A percentile compares a stretch with the other conserved stretches of the same genome.
Conservation (phyloP, 2,329 filamentous ascomycete species). For the Beauveria medogensis region DNA sequence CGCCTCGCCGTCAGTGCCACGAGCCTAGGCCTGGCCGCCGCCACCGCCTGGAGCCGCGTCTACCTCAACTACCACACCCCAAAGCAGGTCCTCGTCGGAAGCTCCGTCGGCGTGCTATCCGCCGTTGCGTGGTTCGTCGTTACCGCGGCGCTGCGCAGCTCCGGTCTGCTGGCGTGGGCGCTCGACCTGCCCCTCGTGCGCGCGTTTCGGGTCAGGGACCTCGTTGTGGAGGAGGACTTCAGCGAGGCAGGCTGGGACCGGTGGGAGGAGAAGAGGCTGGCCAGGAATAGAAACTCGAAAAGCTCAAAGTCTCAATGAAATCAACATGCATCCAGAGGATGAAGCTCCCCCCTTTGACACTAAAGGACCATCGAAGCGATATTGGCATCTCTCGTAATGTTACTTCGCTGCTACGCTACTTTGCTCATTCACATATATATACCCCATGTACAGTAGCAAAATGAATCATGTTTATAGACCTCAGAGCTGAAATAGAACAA, state of each 20-base stretch:
- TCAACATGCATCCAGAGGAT: background rate
- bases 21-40: slow-evolving; percentile 52
- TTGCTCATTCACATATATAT: background rate
- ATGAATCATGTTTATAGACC: background rate
- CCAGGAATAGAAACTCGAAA: slow-evolving; percentile 24
- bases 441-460: slow-evolving; percentile 1
- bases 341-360: background rate
- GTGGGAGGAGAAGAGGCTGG: slow-evolving; percentile 57
- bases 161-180: slow-evolving; percentile 64
- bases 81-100: slow-evolving; percentile 78
- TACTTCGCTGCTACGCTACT: background rate
- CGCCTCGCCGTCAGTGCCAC: slow-evolving; percentile 42
- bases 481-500: background rate
- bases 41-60: slow-evolving; percentile 73
- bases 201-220: slow-evolving; percentile 67
- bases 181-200: slow-evolving; percentile 58
- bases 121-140: slow-evolving; percentile 72
- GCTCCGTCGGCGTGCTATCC: slow-evolving; percentile 58
- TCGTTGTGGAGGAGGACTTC: slow-evolving; percentile 81
- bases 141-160: slow-evolving; percentile 57
- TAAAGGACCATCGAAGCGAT: background rate
- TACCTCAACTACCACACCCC: slow-evolving; percentile 92
- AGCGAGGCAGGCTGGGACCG: slow-evolving; percentile 89
- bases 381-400: background rate
- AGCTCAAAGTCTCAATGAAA: slow-evolving; percentile 15